These are phyloP conservation scores for Phialophora macrospora DNA, from an alignment of 2,329 filamentous ascomycete genomes.

Conservation along the genomic window DNA sequence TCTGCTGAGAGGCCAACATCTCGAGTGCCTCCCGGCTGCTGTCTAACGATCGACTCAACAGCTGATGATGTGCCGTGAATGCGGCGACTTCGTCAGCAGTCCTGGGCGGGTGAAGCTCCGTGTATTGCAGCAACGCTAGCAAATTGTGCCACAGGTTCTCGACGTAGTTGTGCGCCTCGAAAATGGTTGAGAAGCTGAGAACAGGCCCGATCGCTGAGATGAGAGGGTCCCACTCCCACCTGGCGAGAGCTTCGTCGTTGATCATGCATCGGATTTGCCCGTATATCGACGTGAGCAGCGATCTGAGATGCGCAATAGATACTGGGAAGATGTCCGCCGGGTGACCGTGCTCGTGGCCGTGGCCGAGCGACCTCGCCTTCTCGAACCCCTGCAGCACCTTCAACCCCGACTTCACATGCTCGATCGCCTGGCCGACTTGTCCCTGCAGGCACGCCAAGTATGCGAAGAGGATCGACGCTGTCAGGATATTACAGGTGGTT, in stretches of 20 bases:
- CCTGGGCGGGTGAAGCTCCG: constrained; percentile 14
- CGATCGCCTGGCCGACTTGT: constrained; percentile 52
- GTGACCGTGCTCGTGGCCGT: not conserved
- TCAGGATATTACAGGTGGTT: constrained; percentile 43
- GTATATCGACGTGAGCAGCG: constrained; percentile 21
- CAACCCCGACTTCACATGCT: constrained; percentile 44
- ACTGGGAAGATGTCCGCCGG: constrained; percentile 16
- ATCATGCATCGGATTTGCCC: constrained; percentile 28
- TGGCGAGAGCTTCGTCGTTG: constrained; percentile 23
- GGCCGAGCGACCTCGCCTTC: not conserved
- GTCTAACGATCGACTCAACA: constrained; percentile 5
- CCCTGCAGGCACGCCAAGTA: constrained; percentile 61
- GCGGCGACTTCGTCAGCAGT: constrained; percentile 18
- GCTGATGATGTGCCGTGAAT: constrained; percentile 3
- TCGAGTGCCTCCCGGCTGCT: constrained; percentile 21
- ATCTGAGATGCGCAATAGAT: constrained; percentile 8
- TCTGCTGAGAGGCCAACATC: constrained; percentile 10
- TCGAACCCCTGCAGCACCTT: constrained; percentile 40
- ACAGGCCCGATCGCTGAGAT: constrained; percentile 15
- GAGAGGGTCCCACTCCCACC: constrained; percentile 16
- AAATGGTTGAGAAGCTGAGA: constrained; percentile 6
- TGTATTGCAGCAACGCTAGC: constrained; percentile 20
- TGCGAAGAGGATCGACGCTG: constrained; percentile 59
- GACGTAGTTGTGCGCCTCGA: constrained; percentile 25
- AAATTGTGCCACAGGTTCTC: constrained; percentile 24